A percentile compares a stretch with the other conserved stretches of the same genome.
Evolutionary conservation across 2,329 filamentous ascomycete species (phyloP).

Genomic region (Hysterium pulicare): DNA sequence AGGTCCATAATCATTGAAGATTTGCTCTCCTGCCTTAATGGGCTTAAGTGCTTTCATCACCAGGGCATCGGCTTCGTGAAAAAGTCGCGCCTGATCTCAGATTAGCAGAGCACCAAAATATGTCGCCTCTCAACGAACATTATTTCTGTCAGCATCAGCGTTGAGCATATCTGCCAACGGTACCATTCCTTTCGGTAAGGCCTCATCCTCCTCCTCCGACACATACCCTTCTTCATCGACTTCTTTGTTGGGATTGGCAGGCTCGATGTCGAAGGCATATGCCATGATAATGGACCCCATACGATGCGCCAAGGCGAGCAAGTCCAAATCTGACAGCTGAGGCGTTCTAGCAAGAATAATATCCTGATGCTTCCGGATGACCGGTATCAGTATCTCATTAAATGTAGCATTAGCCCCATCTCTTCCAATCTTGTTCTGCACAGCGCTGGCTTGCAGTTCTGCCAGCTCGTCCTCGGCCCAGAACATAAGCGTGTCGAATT

Average conservation of each 20-base stretch:
- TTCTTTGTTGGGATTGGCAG: constrained; percentile 43
- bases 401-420: constrained; percentile 69
- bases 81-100: constrained; percentile 51
- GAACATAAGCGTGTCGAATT: constrained; percentile 87
- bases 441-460: constrained; percentile 71
- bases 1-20: constrained; percentile 87
- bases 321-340: constrained; percentile 41
- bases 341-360: constrained; percentile 40
- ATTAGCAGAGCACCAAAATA: no score
- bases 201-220: constrained; percentile 47
- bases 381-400: constrained; percentile 52
- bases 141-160: constrained; percentile 78
- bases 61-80: constrained; percentile 58
- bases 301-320: constrained; percentile 63
- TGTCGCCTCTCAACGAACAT: constrained; percentile 50
- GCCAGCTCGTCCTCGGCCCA: constrained; percentile 70
- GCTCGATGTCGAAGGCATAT: constrained; percentile 81
- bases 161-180: constrained; percentile 89
- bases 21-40: constrained; percentile 69
- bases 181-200: constrained; percentile 73
- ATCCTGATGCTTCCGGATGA: constrained; percentile 42
- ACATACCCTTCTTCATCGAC: constrained; percentile 54
- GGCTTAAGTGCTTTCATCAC: constrained; percentile 68
- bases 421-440: constrained; percentile 74
- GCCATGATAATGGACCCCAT: constrained; percentile 92